A percentile compares a stretch with the other conserved stretches of the same genome.
Evolutionary conservation across 805 yeast genomes (phyloP).

Genomic region (Cyberlindnera lachancei): DNA sequence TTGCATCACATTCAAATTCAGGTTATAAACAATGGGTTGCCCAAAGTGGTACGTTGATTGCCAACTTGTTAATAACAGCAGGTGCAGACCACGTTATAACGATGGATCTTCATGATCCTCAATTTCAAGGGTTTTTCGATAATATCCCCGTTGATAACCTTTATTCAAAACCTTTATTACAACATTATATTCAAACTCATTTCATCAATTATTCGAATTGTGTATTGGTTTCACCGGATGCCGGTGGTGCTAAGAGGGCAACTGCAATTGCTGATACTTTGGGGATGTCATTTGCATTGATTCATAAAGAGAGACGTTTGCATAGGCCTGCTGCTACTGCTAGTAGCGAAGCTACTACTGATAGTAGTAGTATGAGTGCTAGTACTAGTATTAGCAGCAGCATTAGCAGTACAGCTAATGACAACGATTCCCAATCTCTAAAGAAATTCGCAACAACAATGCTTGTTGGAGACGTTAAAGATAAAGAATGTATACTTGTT

Average conservation of each 20-base stretch:
- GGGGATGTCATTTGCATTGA: constrained; percentile 85
- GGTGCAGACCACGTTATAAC: constrained; percentile 97
- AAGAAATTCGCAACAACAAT: constrained; percentile 77
- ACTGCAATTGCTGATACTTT: constrained; percentile 88
- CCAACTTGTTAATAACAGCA: constrained; percentile 78
- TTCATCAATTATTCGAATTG: constrained; percentile 78
- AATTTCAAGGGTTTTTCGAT: constrained; percentile 95
- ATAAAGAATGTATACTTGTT: constrained; percentile 77
- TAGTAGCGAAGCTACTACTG: constrained; percentile 13
- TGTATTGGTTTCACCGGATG: constrained; percentile 94
- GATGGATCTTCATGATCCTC: constrained; percentile 97
- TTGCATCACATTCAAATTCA: constrained; percentile 35
- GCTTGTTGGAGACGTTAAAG: constrained; percentile 93
- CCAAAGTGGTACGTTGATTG: constrained; percentile 88
- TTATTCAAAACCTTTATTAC: constrained; percentile 80
- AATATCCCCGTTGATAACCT: constrained; percentile 94
- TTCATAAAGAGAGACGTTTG: constrained; percentile 84
- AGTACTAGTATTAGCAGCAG: constrained; percentile 2
- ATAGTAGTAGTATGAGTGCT: constrained; percentile 3
- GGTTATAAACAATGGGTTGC: constrained; percentile 95
- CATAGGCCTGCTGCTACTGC: constrained; percentile 26
- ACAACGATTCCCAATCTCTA: constrained; percentile 12
- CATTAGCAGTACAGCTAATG: constrained; percentile 4
- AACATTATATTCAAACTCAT: constrained; percentile 69
- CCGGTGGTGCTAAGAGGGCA: constrained; percentile 98